Conservation (phyloP, 139 green algal genomes). For the Astrephomene gubernaculifera region DNA sequence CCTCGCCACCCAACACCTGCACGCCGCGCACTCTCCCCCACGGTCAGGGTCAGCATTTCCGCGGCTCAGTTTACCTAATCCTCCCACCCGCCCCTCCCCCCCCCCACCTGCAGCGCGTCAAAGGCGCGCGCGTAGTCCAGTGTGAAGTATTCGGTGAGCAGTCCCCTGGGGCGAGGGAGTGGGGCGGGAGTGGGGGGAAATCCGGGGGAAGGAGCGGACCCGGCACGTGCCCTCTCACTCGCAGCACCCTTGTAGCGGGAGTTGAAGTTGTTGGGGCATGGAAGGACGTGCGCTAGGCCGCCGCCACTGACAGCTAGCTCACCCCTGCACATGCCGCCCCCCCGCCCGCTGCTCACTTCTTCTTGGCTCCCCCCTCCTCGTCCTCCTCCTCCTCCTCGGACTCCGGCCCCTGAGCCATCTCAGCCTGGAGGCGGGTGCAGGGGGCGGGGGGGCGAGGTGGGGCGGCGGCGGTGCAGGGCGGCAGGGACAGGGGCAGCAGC, state of each 20-base stretch:
- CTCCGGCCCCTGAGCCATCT: conserved; percentile 10
- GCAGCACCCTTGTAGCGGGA: not conserved
- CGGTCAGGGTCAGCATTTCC: too few relatives aligned
- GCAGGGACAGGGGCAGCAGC: not conserved
- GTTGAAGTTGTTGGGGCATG: not conserved
- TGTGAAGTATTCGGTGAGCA: conserved; percentile 53
- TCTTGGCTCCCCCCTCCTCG: conserved; percentile 21
- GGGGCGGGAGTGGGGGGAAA: not conserved
- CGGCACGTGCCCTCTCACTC: too few relatives aligned
- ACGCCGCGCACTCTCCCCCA: too few relatives aligned
- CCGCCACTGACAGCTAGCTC: too few relatives aligned
- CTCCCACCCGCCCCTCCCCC: not conserved
- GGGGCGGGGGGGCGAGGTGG: not conserved
- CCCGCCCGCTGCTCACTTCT: conserved; percentile 26
- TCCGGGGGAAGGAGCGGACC: too few relatives aligned
- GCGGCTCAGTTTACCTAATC: too few relatives aligned
- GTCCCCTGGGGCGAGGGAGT: conserved; percentile 34
- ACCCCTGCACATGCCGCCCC: not conserved
- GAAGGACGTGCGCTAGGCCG: too few relatives aligned
- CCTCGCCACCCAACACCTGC: too few relatives aligned
- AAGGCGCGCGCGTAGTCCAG: conserved; percentile 54
- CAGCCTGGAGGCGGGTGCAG: not conserved
- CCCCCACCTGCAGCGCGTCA: conserved; percentile 51
- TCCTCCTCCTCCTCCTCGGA: conserved; percentile 31
- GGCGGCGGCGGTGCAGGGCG: not conserved